Percentiles rank a stretch among this genome's conserved stretches.
Conservation (phyloP, 2,329 filamentous ascomycete species). For the Ophiognomonia clavigignenti-juglandacearum region DNA sequence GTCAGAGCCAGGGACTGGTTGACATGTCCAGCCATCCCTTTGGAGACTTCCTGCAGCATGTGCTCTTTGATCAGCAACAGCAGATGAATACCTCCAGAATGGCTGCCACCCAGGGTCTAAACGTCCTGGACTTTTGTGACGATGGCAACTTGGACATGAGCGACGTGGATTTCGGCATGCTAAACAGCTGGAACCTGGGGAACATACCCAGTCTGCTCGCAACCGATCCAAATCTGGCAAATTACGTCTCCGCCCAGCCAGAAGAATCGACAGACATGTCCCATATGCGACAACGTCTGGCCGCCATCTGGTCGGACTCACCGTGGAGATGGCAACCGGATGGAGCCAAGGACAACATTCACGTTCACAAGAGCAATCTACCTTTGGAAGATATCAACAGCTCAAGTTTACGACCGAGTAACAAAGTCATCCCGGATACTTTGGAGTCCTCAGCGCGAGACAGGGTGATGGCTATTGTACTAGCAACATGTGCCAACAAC, state of each 20-base stretch:
- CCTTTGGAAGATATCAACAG: constrained; percentile 36
- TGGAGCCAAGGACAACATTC: constrained; percentile 37
- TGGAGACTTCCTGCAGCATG: constrained; percentile 45
- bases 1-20: too few species aligned
- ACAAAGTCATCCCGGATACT: constrained; percentile 36
- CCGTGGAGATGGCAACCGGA: constrained; percentile 46
- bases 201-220: constrained; percentile 19
- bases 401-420: constrained; percentile 31
- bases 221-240: constrained; percentile 18
- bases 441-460: constrained; percentile 50
- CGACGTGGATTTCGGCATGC: constrained; percentile 46
- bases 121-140: constrained; percentile 45
- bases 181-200: constrained; percentile 45
- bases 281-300: constrained; percentile 41
- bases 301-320: constrained; percentile 44
- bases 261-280: constrained; percentile 38
- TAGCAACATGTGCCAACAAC: constrained; percentile 51
- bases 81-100: constrained; percentile 30
- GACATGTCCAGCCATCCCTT: too few species aligned
- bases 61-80: constrained; percentile 36
- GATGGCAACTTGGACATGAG: constrained; percentile 45
- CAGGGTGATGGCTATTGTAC: constrained; percentile 57
- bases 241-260: constrained; percentile 9
- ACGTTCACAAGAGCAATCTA: constrained; percentile 39
- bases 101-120: constrained; percentile 35